Evolutionary conservation across 306 rosid genomes (phyloP).

Genomic region (Oxytropis ochrocephala): DNA sequence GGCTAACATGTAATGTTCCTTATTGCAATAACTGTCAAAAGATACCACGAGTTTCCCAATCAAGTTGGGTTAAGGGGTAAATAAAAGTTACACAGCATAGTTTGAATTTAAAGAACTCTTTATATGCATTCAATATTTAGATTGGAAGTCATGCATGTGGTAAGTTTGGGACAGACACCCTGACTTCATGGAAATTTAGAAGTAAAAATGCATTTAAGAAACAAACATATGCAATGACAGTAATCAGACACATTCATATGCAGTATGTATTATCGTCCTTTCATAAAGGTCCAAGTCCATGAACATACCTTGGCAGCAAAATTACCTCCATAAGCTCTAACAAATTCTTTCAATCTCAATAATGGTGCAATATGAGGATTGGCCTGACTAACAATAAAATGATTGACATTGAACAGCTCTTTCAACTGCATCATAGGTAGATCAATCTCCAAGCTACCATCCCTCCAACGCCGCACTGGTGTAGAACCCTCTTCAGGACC

Average conservation of each 20-base stretch:
- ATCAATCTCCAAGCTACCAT: constrained; percentile 95
- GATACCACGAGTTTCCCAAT: background rate
- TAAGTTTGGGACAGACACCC: background rate
- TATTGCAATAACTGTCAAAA: background rate
- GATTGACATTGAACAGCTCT: constrained; percentile 92
- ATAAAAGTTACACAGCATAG: background rate
- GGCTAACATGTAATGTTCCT: background rate
- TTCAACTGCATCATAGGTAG: constrained; percentile 95
- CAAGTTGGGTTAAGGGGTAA: background rate
- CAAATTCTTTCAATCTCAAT: constrained; percentile 75
- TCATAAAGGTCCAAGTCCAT: background rate
- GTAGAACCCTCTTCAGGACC: constrained; percentile 81
- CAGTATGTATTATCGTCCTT: background rate
- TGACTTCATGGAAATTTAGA: background rate
- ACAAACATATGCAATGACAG: background rate
- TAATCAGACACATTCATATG: background rate
- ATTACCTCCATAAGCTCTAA: constrained; percentile 82
- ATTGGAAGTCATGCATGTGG: background rate
- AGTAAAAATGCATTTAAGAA: constrained; percentile 1
- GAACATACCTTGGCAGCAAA: constrained; percentile 90
- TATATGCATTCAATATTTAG: background rate
- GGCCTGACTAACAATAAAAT: constrained; percentile 94
- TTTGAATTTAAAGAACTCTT: background rate
- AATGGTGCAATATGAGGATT: constrained; percentile 96
- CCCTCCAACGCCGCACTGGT: constrained; percentile 91